Evolutionary conservation across 768 basidiomycete genomes (phyloP).

Genomic region (Mycena olivaceomarginata): DNA sequence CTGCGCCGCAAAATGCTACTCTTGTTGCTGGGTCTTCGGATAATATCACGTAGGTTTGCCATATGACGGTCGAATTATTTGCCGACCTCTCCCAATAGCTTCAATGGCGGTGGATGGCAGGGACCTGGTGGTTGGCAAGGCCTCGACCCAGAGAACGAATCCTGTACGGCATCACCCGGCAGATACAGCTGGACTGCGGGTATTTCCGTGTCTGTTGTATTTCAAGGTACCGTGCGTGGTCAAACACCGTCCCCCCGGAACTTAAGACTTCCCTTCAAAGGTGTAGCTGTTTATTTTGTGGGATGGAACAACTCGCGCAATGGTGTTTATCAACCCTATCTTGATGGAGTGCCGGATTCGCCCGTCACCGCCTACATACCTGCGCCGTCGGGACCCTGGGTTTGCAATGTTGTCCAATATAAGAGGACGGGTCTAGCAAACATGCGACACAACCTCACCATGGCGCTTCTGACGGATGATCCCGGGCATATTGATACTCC

Average conservation of each 20-base stretch:
- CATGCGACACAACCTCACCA: constrained; percentile 12
- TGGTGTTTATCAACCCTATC: constrained; percentile 5
- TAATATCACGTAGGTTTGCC: constrained; percentile 4
- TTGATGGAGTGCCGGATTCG: constrained; percentile 17
- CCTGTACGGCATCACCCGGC: background rate
- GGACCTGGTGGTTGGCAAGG: constrained; percentile 3
- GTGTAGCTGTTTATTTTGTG: constrained; percentile 7
- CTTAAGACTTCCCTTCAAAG: background rate
- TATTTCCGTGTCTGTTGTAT: background rate
- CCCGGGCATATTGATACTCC: background rate
- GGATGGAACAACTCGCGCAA: constrained; percentile 16
- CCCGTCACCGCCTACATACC: constrained; percentile 8
- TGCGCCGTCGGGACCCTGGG: background rate
- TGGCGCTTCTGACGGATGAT: constrained; percentile 6
- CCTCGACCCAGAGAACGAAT: background rate
- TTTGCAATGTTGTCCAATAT: constrained; percentile 11
- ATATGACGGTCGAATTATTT: background rate
- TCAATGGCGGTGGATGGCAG: constrained; percentile 1
- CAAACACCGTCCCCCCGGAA: background rate
- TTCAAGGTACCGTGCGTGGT: constrained; percentile 6
- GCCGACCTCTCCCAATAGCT: constrained; percentile 1
- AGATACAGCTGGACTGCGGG: background rate
- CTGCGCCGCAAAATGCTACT: background rate
- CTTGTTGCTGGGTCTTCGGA: constrained; percentile 1
- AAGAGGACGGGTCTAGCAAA: constrained; percentile 7